Evolutionary conservation across 108 stramenopile species (phyloP), one percentile per base, ranked within the genome.

Genomic region (Pseudonitzschia multiseries): DNA sequence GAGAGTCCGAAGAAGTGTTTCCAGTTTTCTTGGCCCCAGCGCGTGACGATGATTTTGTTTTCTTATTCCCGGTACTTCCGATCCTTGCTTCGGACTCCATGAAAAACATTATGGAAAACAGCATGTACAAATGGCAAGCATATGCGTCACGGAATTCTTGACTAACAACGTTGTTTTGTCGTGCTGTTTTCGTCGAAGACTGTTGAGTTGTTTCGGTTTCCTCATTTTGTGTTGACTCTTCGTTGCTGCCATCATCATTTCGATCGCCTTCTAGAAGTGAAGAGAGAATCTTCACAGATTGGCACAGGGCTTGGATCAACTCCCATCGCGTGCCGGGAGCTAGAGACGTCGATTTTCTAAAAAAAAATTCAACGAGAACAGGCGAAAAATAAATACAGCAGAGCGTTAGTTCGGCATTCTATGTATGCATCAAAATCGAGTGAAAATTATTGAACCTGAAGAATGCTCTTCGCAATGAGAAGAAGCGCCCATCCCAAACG

Each of bases 91-190:
- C 84, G 8, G 88, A 81, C 71, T 96, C 95, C 46, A 79, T 84
- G 42, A 89, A 83, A 76, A 89, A 90, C 92, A 93, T 92, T 60
- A 93, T 62, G 3, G 95, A 86, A 73, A 87, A 96, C 24, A 96
- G 83, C 91, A 93, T 92, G 88, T 96, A 96, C 53, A 93, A 60
- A 70, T 93, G 95, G 68, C 84, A 88, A 17, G 89, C 81, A 57
- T 85, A 78, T 12, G 91, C 91, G 74, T 92, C 90, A 33, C 89
- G 84, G 65, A 92, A 92, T 54, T 68, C 60, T 67, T 90, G 90
- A 53, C 88, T 66, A 18, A 92, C 85, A n/a, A 83, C 79, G 57
- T 51, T 60, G 29, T 66, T 52, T 42, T 59, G 54, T 26, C 42
- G 74, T 68, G 64, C 9, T n/a, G 59, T 57, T 26, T 24, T 33